Evolutionary conservation across 257 asterid species (phyloP).

Genomic region (Nicotiana tabacum): DNA sequence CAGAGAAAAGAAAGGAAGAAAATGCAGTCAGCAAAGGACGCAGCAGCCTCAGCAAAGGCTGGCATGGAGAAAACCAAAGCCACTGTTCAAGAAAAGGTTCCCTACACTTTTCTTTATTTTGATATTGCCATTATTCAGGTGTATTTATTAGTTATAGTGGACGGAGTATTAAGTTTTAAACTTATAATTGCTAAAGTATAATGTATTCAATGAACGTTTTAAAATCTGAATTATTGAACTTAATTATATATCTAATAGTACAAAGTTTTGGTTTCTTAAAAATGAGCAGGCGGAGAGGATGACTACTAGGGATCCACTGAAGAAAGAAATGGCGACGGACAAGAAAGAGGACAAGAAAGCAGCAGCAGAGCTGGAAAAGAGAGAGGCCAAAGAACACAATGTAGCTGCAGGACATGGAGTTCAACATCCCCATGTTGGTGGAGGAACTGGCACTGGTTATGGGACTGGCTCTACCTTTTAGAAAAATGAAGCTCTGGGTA

Average conservation of each 20-base stretch:
- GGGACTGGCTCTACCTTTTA: neutral
- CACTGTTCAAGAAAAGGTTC: slow-evolving; percentile 27
- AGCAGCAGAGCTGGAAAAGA: slow-evolving; percentile 28
- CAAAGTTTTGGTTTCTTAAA: neutral
- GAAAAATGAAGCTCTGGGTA: neutral
- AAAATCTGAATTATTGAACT: too few species aligned
- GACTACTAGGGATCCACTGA: slow-evolving; percentile 26
- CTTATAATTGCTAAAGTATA: too few species aligned
- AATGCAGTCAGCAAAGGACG: slow-evolving; percentile 50
- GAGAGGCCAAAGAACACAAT: neutral
- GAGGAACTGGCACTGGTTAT: neutral
- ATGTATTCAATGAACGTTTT: too few species aligned
- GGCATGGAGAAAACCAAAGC: slow-evolving; percentile 72
- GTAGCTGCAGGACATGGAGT: slow-evolving; percentile 16
- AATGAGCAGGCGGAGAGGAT: slow-evolving; percentile 22
- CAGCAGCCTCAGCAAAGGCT: slow-evolving; percentile 46
- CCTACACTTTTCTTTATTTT: neutral
- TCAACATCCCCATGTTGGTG: neutral
- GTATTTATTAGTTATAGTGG: too few species aligned
- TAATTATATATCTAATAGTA: too few species aligned
- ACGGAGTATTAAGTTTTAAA: too few species aligned
- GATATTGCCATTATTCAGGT: too few species aligned
- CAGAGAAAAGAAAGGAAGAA: neutral
- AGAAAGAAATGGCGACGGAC: slow-evolving; percentile 29
- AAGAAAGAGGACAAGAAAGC: slow-evolving; percentile 23